These are phyloP conservation scores for Diaporthe longicolla DNA, from an alignment of 2,329 filamentous ascomycete genomes.

Conservation along the genomic window DNA sequence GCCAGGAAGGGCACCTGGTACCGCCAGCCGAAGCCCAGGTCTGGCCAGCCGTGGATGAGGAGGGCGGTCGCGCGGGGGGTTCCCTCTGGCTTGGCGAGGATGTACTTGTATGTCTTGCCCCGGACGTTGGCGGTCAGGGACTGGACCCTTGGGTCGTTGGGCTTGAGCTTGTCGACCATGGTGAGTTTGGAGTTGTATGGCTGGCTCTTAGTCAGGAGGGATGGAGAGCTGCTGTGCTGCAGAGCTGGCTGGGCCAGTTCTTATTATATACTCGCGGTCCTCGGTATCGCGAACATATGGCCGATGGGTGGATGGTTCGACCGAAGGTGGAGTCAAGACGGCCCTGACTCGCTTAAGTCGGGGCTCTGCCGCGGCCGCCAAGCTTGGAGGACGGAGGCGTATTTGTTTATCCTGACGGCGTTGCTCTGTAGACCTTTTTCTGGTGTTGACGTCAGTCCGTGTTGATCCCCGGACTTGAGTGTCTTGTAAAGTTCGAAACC, in stretches of 20 bases:
- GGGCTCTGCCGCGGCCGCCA: conserved; percentile 25
- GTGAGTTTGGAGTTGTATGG: conserved; percentile 11
- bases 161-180: conserved; percentile 74
- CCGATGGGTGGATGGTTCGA: conserved; percentile 6
- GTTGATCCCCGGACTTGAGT: background rate
- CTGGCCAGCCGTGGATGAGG: conserved; percentile 83
- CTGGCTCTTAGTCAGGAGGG: background rate
- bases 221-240: background rate
- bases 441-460: background rate
- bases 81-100: conserved; percentile 65
- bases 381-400: background rate
- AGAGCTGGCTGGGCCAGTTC: background rate
- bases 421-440: background rate
- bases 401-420: background rate
- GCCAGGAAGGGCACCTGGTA: conserved; percentile 86
- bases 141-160: conserved; percentile 76
- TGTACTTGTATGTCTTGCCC: conserved; percentile 79
- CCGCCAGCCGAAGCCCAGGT: conserved; percentile 88
- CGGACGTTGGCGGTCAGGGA: conserved; percentile 75
- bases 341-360: conserved; percentile 13
- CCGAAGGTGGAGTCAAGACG: conserved; percentile 18
- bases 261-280: conserved; percentile 3
- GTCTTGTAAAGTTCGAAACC: background rate
- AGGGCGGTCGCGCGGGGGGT: conserved; percentile 49
- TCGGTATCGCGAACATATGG: background rate